phyloP scores from a whole-genome alignment of 306 rosid species.

The Benincasa hispida region DNA sequence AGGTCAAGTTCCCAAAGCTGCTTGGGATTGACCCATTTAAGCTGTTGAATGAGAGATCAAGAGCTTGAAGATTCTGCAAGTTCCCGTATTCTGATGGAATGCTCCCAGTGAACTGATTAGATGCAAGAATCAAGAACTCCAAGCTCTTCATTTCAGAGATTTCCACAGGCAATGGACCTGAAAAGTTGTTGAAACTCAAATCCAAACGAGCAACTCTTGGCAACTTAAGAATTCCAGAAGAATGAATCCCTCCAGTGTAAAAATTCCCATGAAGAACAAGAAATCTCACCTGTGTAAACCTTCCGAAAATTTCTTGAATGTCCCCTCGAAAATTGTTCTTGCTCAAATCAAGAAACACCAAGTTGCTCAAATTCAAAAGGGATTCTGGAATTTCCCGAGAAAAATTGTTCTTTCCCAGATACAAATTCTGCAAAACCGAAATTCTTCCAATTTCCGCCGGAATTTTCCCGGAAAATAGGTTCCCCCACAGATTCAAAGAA shows the following conservation, averaged over 20 bases:
- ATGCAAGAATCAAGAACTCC: conserved; percentile 46
- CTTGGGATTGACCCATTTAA: conserved; percentile 63
- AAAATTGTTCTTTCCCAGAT: conserved; percentile 63
- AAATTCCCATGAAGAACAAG: conserved; percentile 59
- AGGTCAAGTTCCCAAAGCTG: conserved; percentile 59
- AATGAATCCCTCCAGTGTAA: conserved; percentile 49
- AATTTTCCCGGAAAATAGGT: conserved; percentile 44
- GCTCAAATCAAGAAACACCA: conserved; percentile 83
- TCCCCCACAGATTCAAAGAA: conserved; percentile 46
- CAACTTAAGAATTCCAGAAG: conserved; percentile 62
- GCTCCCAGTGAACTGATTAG: conserved; percentile 58
- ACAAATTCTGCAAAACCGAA: conserved; percentile 36
- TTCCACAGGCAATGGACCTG: conserved; percentile 68
- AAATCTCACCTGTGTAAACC: conserved; percentile 43
- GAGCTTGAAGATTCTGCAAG: conserved; percentile 48
- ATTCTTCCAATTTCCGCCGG: conserved; percentile 56
- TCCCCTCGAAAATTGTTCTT: conserved; percentile 50
- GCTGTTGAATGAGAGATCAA: conserved; percentile 61
- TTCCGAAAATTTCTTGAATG: conserved; percentile 63
- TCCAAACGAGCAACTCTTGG: conserved; percentile 50
- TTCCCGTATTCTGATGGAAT: conserved; percentile 59
- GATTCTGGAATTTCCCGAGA: conserved; percentile 48
- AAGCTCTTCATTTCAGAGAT: conserved; percentile 51
- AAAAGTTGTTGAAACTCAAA: conserved; percentile 52
- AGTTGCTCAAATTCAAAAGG: conserved; percentile 37